Percentiles rank a stretch among this genome's conserved stretches.
These are phyloP conservation scores for Lithospermum erythrorhizon DNA, from an alignment of 257 asterid species.

Conservation along the genomic window DNA sequence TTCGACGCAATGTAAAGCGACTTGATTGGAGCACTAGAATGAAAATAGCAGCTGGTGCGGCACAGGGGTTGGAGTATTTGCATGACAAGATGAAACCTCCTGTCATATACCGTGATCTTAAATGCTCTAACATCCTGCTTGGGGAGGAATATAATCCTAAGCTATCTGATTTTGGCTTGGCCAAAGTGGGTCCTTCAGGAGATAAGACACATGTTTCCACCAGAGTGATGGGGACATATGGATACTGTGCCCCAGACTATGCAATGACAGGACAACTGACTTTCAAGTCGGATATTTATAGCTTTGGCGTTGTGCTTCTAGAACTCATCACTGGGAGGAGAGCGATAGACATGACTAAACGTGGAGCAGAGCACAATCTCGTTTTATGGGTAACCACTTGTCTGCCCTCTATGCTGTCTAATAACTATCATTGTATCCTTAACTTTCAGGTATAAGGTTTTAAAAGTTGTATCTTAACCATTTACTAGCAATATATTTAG, in stretches of 20 bases:
- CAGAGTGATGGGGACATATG: slow-evolving; percentile 89
- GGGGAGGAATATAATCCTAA: slow-evolving; percentile 62
- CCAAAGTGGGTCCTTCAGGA: slow-evolving; percentile 68
- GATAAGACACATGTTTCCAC: slow-evolving; percentile 77
- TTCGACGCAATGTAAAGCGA: slow-evolving; percentile 18
- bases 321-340: slow-evolving; percentile 75
- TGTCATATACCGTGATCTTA: slow-evolving; percentile 68
- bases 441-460: background rate
- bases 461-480: too few relatives aligned
- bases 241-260: slow-evolving; percentile 83
- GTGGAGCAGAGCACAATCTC: slow-evolving; percentile 36
- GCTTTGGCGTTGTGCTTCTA: slow-evolving; percentile 79
- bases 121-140: slow-evolving; percentile 66
- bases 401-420: slow-evolving; percentile 3
- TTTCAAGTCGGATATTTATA: slow-evolving; percentile 68
- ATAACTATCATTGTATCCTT: background rate
- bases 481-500: too few relatives aligned
- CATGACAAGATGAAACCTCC: slow-evolving; percentile 68
- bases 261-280: slow-evolving; percentile 84
- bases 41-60: slow-evolving; percentile 83
- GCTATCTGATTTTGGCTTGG: slow-evolving; percentile 83
- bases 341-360: slow-evolving; percentile 44
- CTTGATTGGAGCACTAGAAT: slow-evolving; percentile 72
- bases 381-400: slow-evolving; percentile 53
- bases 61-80: slow-evolving; percentile 72